A percentile compares a stretch with the other conserved stretches of the same genome.
phyloP scores from a whole-genome alignment of 192 early-diverging fungal genomes.

The Pilaira anomala region DNA sequence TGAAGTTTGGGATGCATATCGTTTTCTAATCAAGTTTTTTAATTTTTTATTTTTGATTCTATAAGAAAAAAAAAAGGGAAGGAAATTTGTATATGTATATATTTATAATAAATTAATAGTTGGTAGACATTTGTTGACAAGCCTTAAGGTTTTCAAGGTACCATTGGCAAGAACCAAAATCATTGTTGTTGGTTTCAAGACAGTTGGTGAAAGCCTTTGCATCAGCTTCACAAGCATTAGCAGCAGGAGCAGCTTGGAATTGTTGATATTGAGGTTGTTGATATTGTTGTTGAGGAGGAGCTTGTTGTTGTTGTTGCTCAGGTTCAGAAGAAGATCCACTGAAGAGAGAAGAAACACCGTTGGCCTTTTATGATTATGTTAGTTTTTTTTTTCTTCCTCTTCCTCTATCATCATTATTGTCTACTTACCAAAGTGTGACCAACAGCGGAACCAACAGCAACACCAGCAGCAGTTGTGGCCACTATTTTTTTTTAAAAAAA shows the following conservation, averaged over 20 bases:
- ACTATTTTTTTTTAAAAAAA: slow-evolving; percentile 44
- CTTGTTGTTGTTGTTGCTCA: slow-evolving; percentile 36
- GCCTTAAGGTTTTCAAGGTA: slow-evolving; percentile 90
- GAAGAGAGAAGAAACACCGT: slow-evolving; percentile 44
- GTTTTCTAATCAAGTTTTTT: too few relatives aligned
- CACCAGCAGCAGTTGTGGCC: slow-evolving; percentile 92
- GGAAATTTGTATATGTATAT: too few relatives aligned
- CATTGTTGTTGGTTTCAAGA: slow-evolving; percentile 76
- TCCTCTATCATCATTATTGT: neutral
- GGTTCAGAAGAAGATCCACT: slow-evolving; percentile 47
- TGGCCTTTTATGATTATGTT: slow-evolving; percentile 9
- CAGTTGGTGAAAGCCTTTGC: slow-evolving; percentile 85
- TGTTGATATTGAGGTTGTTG: slow-evolving; percentile 27
- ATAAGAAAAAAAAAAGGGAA: too few relatives aligned
- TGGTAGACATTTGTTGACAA: slow-evolving; percentile 64
- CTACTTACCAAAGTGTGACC: slow-evolving; percentile 57
- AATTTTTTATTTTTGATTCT: too few relatives aligned
- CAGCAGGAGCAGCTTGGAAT: slow-evolving; percentile 31
- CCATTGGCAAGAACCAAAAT: slow-evolving; percentile 83
- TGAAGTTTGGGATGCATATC: too few relatives aligned
- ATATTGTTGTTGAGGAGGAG: slow-evolving; percentile 33
- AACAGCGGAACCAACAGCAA: slow-evolving; percentile 85
- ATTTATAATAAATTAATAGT: slow-evolving; percentile 32
- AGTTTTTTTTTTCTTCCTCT: neutral
- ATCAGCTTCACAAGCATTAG: slow-evolving; percentile 61